phyloP scores from a whole-genome alignment of 768 basidiomycete species.

The Pulveroboletus sp. region DNA sequence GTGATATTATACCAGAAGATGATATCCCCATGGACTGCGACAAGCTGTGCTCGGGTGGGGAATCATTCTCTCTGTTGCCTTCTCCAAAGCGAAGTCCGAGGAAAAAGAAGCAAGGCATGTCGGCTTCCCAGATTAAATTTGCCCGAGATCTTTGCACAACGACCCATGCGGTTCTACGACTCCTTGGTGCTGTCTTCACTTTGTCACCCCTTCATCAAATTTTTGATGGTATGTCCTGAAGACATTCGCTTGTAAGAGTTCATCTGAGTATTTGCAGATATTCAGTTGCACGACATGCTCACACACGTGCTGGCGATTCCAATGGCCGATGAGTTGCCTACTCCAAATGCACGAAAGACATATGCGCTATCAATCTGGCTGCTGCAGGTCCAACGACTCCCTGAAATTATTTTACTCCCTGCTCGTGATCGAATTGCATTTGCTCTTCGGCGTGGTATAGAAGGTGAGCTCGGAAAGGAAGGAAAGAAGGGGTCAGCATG shows the following conservation, averaged over 20 bases:
- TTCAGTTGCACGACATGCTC: slow-evolving; percentile 55
- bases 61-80: slow-evolving; percentile 41
- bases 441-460: slow-evolving; percentile 69
- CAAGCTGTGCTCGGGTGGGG: slow-evolving; percentile 23
- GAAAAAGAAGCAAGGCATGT: slow-evolving; percentile 58
- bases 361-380: slow-evolving; percentile 74
- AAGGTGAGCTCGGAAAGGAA: slow-evolving; percentile 82
- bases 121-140: slow-evolving; percentile 71
- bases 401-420: slow-evolving; percentile 53
- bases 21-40: slow-evolving; percentile 23
- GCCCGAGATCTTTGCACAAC: slow-evolving; percentile 76
- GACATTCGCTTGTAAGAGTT: not conserved
- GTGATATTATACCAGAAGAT: slow-evolving; percentile 18
- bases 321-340: slow-evolving; percentile 61
- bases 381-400: slow-evolving; percentile 66
- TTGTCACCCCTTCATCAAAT: slow-evolving; percentile 53
- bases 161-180: slow-evolving; percentile 62
- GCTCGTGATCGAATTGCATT: slow-evolving; percentile 65
- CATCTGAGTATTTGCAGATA: slow-evolving; percentile 37
- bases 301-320: slow-evolving; percentile 68
- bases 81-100: slow-evolving; percentile 66
- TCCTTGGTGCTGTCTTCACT: slow-evolving; percentile 58
- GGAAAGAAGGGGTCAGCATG: slow-evolving; percentile 81
- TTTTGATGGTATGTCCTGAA: slow-evolving; percentile 52
- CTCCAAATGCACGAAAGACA: slow-evolving; percentile 83